A percentile compares a stretch with the other conserved stretches of the same genome.
phyloP scores from a whole-genome alignment of 805 yeast species.

The Naumovozyma dairenensis region DNA sequence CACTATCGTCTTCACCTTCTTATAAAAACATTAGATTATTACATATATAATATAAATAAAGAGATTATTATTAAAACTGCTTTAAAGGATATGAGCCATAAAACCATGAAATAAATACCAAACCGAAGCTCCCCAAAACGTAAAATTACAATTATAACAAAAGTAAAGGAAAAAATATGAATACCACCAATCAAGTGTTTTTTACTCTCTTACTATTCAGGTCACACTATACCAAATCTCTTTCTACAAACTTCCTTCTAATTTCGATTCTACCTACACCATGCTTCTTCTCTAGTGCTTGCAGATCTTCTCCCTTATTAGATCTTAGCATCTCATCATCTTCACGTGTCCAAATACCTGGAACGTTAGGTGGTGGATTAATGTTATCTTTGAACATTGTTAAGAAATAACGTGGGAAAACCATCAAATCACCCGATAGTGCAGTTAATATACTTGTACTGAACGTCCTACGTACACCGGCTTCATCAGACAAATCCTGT shows the following conservation, averaged over 20 bases:
- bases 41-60: too few species aligned
- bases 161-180: too few species aligned
- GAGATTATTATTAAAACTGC: too few species aligned
- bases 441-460: slow-evolving; percentile 35
- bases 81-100: too few species aligned
- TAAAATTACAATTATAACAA: too few species aligned
- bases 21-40: too few species aligned
- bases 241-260: slow-evolving; percentile 33
- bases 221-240: slow-evolving; percentile 27
- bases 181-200: too few species aligned
- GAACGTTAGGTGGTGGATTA: slow-evolving; percentile 35
- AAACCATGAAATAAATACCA: too few species aligned
- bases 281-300: slow-evolving; percentile 30
- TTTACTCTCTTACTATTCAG: too few species aligned
- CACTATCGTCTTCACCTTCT: too few species aligned
- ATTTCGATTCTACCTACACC: slow-evolving; percentile 34
- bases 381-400: slow-evolving; percentile 32
- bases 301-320: slow-evolving; percentile 29
- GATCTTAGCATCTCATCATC: slow-evolving; percentile 33
- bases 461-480: slow-evolving; percentile 35
- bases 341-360: slow-evolving; percentile 39
- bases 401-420: slow-evolving; percentile 35
- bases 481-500: slow-evolving; percentile 32
- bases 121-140: too few species aligned
- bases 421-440: slow-evolving; percentile 36